These are phyloP conservation scores for Candida corydali DNA, from an alignment of 805 yeast genomes.

Conservation along the genomic window DNA sequence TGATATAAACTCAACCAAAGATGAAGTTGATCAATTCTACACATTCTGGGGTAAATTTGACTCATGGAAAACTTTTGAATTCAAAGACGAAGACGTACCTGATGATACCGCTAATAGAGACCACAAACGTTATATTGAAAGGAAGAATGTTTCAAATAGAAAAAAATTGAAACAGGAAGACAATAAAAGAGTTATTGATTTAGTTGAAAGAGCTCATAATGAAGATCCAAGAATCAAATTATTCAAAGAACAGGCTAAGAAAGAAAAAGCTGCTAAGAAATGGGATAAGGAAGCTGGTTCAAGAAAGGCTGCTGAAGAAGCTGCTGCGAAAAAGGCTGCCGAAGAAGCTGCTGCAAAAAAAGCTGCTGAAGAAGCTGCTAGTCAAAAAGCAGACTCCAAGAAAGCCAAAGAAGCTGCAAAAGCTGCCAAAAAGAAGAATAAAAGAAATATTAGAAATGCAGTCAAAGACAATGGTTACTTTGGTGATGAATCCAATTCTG, in stretches of 20 bases:
- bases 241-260: slow-evolving; percentile 92
- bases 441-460: slow-evolving; percentile 77
- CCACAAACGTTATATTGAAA: slow-evolving; percentile 97
- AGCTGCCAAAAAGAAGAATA: slow-evolving; percentile 96
- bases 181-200: slow-evolving; percentile 79
- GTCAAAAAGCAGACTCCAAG: slow-evolving; percentile 59
- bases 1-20: slow-evolving; percentile 57
- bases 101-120: slow-evolving; percentile 99
- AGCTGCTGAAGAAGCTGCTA: slow-evolving; percentile 68
- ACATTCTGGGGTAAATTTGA: slow-evolving; percentile 91
- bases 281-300: slow-evolving; percentile 99
- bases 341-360: slow-evolving; percentile 77
- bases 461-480: slow-evolving; percentile 83
- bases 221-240: slow-evolving; percentile 94
- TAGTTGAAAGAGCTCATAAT: slow-evolving; percentile 80
- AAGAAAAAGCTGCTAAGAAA: slow-evolving; percentile 88
- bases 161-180: slow-evolving; percentile 98
- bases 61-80: slow-evolving; percentile 98
- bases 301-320: slow-evolving; percentile 93
- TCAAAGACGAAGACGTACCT: slow-evolving; percentile 97
- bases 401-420: slow-evolving; percentile 93
- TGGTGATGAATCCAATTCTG: slow-evolving; percentile 68
- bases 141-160: slow-evolving; percentile 94
- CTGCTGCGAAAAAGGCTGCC: slow-evolving; percentile 79
- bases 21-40: slow-evolving; percentile 86